Base-by-base conservation (phyloP, 2,329 filamentous ascomycete species). In the Penicillium sp. region DNA sequence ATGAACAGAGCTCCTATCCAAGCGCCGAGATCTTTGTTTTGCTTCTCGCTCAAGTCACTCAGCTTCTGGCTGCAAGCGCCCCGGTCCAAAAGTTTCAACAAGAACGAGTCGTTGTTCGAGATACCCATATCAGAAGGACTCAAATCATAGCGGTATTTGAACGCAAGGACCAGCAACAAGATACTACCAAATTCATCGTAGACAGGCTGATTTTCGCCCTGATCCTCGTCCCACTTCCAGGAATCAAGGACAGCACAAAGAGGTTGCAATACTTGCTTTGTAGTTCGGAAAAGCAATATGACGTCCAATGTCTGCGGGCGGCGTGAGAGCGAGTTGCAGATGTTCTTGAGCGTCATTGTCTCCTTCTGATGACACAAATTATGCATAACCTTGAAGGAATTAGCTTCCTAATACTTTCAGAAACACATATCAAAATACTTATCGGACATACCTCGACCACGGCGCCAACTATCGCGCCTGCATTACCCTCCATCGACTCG, bases 401-500 rank as follows among this genome's bases (percentile, higher is more conserved):
- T 44, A 67, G 60, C 43, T 3, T 39, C 2, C 1, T 8, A 16
- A 32, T 40, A 14, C 3, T 24, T n/a, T 4, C 14, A 9, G n/a
- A 22, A 13, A 50, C 5, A 16, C 5, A 34, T 14, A 20, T 51
- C 39, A 16, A 20, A 20, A 22, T 40, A 43, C 32, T 7, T 7
- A 5, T 39, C 20, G 13, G 10, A 69, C 79, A 64, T 71, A 88
- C 87, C 77, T 90, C 88, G 38, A 86, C 84, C 43, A 92, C 79
- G 3, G 92, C 92, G 58, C 88, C 86, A 49, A 89, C 89, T 18
- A 95, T 90, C 2, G 91, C 90, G 2, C 90, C 91, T 2, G 90
- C 90, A 71, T 97, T 97, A 1, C 93, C 93, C 66, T 96, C 90
- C 82, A 94, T 92, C 49, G 88, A 88, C 55, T 96, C 91, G 24